Conservation (phyloP, 2,329 filamentous ascomycete genomes). For the Fusarium redolens region DNA sequence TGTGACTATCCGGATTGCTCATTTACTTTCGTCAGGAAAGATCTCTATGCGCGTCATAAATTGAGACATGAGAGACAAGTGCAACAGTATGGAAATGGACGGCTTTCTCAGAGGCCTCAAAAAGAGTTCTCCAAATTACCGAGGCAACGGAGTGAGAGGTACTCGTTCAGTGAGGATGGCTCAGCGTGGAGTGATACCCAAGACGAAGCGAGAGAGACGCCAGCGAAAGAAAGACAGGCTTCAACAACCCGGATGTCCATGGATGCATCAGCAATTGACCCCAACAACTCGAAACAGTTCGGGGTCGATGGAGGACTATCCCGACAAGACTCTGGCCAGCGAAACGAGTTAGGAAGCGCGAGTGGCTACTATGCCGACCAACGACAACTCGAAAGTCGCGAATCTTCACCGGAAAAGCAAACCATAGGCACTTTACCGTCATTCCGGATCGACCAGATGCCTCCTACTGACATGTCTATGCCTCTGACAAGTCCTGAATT, state of each 20-base stretch:
- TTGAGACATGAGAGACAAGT: conserved; percentile 44
- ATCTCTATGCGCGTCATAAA: conserved; percentile 45
- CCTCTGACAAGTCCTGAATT: conserved; percentile 38
- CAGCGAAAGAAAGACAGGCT: conserved; percentile 25
- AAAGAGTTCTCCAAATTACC: conserved; percentile 41
- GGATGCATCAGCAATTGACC: conserved; percentile 15
- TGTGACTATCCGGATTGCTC: conserved; percentile 46
- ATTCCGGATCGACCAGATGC: conserved; percentile 38
- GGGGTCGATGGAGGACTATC: conserved; percentile 9
- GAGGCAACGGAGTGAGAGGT: conserved; percentile 35
- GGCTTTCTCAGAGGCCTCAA: conserved; percentile 42
- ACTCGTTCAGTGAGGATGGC: conserved; percentile 45
- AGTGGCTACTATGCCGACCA: conserved; percentile 36
- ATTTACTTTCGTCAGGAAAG: conserved; percentile 46
- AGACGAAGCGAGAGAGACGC: conserved; percentile 40
- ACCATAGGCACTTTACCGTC: conserved; percentile 26
- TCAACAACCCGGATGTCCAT: conserved; percentile 16
- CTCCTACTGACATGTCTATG: conserved; percentile 37
- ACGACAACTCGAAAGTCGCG: conserved; percentile 35
- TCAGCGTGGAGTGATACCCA: conserved; percentile 46
- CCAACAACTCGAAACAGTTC: conserved; percentile 2
- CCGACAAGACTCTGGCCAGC: conserved; percentile 25
- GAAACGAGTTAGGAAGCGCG: conserved; percentile 21
- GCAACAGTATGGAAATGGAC: conserved; percentile 43
- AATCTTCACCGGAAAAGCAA: conserved; percentile 41